phyloP scores from a whole-genome alignment of 1,284 basidiomycete species.

The Porodaedalea pini region DNA sequence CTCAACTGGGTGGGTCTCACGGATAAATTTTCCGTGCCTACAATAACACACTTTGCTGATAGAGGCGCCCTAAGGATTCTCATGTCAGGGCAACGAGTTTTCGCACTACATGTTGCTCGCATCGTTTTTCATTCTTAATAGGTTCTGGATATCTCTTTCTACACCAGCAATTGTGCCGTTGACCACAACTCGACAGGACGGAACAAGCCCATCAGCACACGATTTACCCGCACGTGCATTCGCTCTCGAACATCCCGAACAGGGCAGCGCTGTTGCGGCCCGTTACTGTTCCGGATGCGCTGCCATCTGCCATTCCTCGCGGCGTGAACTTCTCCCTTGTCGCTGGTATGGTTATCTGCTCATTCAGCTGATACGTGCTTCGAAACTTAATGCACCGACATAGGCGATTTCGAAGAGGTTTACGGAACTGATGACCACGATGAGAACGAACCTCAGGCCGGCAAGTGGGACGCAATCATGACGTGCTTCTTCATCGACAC shows the following conservation, averaged over 20 bases:
- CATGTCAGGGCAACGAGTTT: conserved; percentile 90
- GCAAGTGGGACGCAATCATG: conserved; percentile 83
- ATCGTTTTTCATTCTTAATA: conserved; percentile 80
- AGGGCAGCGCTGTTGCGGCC: conserved; percentile 59
- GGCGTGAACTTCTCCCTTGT: conserved; percentile 77
- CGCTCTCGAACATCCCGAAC: conserved; percentile 79
- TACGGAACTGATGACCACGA: conserved; percentile 62
- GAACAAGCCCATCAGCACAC: conserved; percentile 61
- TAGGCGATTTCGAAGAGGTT: conserved; percentile 90
- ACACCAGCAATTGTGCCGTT: neutral
- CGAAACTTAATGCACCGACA: neutral
- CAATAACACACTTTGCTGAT: conserved; percentile 3
- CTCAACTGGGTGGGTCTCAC: conserved; percentile 59
- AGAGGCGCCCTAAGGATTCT: conserved; percentile 56
- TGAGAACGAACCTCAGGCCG: conserved; percentile 60
- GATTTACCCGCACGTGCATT: conserved; percentile 86
- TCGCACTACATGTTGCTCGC: conserved; percentile 89
- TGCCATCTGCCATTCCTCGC: conserved; percentile 67
- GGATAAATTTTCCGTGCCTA: neutral
- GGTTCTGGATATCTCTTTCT: conserved; percentile 39
- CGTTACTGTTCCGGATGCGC: conserved; percentile 78
- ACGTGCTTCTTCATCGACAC: conserved; percentile 99
- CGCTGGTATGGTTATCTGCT: conserved; percentile 55
- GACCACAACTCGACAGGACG: conserved; percentile 47
- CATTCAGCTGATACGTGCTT: neutral